A percentile compares a stretch with the other conserved stretches of the same genome.
phyloP scores from a whole-genome alignment of 352 stramenopile species.

The Blastocystis sp. region DNA sequence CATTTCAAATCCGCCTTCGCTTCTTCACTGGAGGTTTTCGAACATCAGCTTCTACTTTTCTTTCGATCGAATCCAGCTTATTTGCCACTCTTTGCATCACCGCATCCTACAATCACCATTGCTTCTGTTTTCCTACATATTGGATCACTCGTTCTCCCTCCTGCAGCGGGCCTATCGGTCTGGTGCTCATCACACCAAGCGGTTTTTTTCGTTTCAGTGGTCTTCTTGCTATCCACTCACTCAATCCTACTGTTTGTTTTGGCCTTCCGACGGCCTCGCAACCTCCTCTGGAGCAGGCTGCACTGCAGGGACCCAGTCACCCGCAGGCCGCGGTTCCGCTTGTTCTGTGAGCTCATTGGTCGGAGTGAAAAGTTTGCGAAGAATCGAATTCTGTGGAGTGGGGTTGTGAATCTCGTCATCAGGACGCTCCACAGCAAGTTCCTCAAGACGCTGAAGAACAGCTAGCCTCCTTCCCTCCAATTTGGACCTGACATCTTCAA shows the following conservation, averaged over 20 bases:
- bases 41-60: neutral
- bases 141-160: neutral
- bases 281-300: neutral
- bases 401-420: neutral
- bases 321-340: constrained; percentile 5
- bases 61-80: constrained; percentile 17
- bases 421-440: neutral
- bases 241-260: neutral
- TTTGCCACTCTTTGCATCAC: constrained; percentile 5
- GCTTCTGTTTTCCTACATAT: neutral
- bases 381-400: neutral
- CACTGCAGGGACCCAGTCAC: neutral
- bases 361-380: neutral
- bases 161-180: neutral
- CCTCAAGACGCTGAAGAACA: constrained; percentile 17
- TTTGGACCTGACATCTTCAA: neutral
- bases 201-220: neutral
- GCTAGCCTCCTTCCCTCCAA: neutral
- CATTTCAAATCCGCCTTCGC: constrained; percentile 26
- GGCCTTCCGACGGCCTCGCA: neutral
- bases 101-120: neutral
- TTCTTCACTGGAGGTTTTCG: neutral
- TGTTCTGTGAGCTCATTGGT: neutral
- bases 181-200: neutral
- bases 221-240: neutral